A percentile compares a stretch with the other conserved stretches of the same genome.
phyloP scores from a whole-genome alignment of 257 asterid species.

The Solanum stenotomum region DNA sequence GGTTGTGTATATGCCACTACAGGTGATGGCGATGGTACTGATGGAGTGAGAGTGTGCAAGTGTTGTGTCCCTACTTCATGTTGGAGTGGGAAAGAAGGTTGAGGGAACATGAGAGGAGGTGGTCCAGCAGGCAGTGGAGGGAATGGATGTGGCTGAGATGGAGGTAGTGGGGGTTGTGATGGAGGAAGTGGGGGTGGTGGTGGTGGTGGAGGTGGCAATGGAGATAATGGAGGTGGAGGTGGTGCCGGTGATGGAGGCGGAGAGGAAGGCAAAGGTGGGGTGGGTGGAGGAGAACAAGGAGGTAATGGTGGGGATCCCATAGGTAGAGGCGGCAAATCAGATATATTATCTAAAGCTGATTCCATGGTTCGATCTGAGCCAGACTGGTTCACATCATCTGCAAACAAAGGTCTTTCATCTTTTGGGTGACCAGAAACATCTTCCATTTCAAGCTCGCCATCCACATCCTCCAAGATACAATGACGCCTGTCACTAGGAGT shows the following conservation, averaged over 20 bases:
- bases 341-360: conserved; percentile 24
- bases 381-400: conserved; percentile 15
- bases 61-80: conserved; percentile 42
- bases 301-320: conserved; percentile 93
- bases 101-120: conserved; percentile 41
- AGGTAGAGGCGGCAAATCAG: conserved; percentile 50
- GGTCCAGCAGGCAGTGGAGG: conserved; percentile 45
- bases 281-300: conserved; percentile 63
- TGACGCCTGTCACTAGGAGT: conserved; percentile 81
- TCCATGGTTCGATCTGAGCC: conserved; percentile 18
- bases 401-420: conserved; percentile 38
- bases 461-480: conserved; percentile 84
- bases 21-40: conserved; percentile 36
- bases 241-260: conserved; percentile 46
- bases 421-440: conserved; percentile 78
- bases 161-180: conserved; percentile 35
- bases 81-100: conserved; percentile 49
- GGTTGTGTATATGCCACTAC: conserved; percentile 36
- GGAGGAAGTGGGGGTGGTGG: conserved; percentile 19
- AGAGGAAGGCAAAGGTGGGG: conserved; percentile 86
- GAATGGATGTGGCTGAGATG: conserved; percentile 31
- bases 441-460: conserved; percentile 99
- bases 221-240: conserved; percentile 30
- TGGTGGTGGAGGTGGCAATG: conserved; percentile 26
- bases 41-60: conserved; percentile 24